Percentiles rank a stretch among this genome's conserved stretches.
These are phyloP conservation scores for Yamadazyma takamatsuzukensis DNA, from an alignment of 805 yeast genomes.

Conservation along the genomic window DNA sequence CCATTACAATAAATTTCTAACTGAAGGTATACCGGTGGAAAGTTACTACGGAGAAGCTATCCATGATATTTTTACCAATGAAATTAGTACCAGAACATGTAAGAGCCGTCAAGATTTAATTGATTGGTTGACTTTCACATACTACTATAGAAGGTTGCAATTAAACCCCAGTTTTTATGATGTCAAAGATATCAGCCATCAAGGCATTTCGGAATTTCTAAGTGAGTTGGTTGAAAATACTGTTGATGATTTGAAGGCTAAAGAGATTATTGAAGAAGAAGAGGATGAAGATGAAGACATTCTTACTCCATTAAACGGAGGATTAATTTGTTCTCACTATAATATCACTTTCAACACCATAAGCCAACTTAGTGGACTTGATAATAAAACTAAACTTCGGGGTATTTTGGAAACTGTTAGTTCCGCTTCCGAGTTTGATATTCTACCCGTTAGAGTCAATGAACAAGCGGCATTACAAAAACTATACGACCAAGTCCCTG, in stretches of 20 bases:
- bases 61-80: constrained; percentile 69
- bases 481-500: constrained; percentile 59
- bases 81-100: constrained; percentile 64
- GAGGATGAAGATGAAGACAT: constrained; percentile 31
- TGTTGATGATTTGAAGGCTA: constrained; percentile 57
- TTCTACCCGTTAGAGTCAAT: constrained; percentile 55
- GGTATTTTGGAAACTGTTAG: constrained; percentile 63
- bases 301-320: constrained; percentile 62
- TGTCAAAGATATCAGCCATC: constrained; percentile 56
- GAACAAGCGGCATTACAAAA: constrained; percentile 50
- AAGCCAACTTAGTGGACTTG: constrained; percentile 55
- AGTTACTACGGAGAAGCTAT: constrained; percentile 58
- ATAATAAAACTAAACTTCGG: constrained; percentile 53
- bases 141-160: constrained; percentile 75
- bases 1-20: constrained; percentile 69
- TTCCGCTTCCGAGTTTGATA: constrained; percentile 69
- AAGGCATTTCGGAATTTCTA: constrained; percentile 74
- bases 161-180: constrained; percentile 89
- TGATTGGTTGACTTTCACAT: constrained; percentile 85
- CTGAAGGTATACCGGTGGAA: constrained; percentile 79
- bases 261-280: constrained; percentile 57
- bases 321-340: constrained; percentile 74
- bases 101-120: constrained; percentile 76
- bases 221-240: constrained; percentile 80
- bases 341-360: constrained; percentile 63